Evolutionary conservation across 1,284 basidiomycete genomes (phyloP).

Genomic region (Heliocybe sulcata): DNA sequence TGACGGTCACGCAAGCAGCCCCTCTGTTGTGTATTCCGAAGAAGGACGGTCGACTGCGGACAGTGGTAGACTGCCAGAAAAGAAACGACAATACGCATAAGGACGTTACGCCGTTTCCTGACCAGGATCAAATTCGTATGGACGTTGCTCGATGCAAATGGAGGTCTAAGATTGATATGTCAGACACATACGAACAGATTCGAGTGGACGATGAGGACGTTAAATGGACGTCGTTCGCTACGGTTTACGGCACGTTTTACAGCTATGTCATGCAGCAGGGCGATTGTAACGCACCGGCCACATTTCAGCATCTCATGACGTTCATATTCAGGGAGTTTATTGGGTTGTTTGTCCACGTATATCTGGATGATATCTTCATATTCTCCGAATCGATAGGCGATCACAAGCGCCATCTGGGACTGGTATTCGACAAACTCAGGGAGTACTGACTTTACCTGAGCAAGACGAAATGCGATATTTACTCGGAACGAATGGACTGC

Average conservation of each 20-base stretch:
- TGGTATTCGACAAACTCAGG: constrained; percentile 15
- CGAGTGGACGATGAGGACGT: constrained; percentile 12
- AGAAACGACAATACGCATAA: constrained; percentile 22
- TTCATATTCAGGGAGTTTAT: constrained; percentile 22
- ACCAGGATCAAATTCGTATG: constrained; percentile 21
- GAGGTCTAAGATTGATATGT: constrained; percentile 22
- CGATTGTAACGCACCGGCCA: constrained; percentile 24
- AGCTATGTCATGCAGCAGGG: constrained; percentile 25
- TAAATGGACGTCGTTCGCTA: constrained; percentile 17
- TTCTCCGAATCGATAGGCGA: constrained; percentile 20
- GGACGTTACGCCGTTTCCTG: constrained; percentile 22
- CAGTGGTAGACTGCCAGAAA: constrained; percentile 9
- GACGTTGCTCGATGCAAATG: constrained; percentile 15
- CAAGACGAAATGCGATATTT: constrained; percentile 16
- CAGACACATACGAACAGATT: constrained; percentile 21
- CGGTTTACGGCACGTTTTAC: constrained; percentile 15
- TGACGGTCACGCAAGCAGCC: background rate
- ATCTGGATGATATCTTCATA: constrained; percentile 28
- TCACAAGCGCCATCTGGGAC: constrained; percentile 19
- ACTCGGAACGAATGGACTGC: constrained; percentile 15
- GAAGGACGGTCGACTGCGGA: constrained; percentile 9
- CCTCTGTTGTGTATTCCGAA: constrained; percentile 10
- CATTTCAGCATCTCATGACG: constrained; percentile 26
- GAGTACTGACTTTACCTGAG: constrained; percentile 16
- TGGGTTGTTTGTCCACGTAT: constrained; percentile 20